Conservation (phyloP, 202 grass and related monocot genomes). For the Carex arenaria region DNA sequence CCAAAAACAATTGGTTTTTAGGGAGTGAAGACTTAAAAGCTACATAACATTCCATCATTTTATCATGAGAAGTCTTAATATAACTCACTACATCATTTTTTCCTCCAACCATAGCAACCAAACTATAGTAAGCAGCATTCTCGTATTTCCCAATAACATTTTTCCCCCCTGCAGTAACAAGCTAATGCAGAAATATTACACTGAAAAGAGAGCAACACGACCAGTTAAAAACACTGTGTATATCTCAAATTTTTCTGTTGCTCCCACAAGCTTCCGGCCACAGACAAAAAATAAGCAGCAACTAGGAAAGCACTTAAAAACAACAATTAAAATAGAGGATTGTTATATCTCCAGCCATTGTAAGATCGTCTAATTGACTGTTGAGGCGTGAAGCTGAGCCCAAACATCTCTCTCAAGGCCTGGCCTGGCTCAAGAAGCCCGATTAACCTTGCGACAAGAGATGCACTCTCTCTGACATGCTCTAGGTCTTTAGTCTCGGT, state of each 20-base stretch:
- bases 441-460: constrained; percentile 60
- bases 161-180: background rate
- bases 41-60: background rate
- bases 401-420: constrained; percentile 97
- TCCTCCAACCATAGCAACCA: background rate
- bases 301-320: constrained; percentile 18
- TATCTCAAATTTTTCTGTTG: background rate
- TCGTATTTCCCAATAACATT: background rate
- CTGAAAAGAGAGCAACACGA: background rate
- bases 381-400: constrained; percentile 75
- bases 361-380: constrained; percentile 45
- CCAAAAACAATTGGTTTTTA: too few relatives aligned
- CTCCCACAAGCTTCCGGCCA: constrained; percentile 8
- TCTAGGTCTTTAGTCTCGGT: constrained; percentile 62
- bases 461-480: constrained; percentile 88
- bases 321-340: constrained; percentile 42
- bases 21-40: too few relatives aligned
- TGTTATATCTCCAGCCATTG: constrained; percentile 69
- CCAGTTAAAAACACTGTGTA: background rate
- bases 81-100: background rate
- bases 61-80: background rate
- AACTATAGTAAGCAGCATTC: background rate
- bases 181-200: background rate
- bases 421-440: constrained; percentile 76
- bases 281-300: constrained; percentile 22